Base-by-base conservation (phyloP, 495 filamentous ascomycete species). In the Penicillium crystallinum region DNA sequence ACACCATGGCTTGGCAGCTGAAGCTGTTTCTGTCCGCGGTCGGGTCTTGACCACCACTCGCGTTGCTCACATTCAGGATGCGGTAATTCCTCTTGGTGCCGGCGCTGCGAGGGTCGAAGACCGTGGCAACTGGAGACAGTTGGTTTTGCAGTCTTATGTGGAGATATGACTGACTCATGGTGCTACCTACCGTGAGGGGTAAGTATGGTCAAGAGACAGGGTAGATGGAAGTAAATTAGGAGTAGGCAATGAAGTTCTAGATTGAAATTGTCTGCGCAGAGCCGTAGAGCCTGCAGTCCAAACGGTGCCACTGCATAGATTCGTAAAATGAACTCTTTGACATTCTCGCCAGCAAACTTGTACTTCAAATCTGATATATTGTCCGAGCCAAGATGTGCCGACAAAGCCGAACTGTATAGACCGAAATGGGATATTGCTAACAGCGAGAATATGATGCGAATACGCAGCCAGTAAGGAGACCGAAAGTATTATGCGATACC, bases 1-100 rank as follows among this genome's bases (percentile, higher is more conserved):
- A 3, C 55, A 58, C 31, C 22, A 33, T 8, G 40, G 23, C 6
- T 23, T 59, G 14, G 46, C 37, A 0, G 54, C 67, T 6, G 50
- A 64, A 10, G 49, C 55, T 8, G 47, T 69, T 18, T 54, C 61
- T 1, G 53, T 31, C 6, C 55, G 37, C 11, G 68, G 64, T 35
- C 57, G 57, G 17, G 53, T 71, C n/a, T 44, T 69, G 40, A 56
- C 46, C 21, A 55, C 56, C 2, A 69, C 68, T 3, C 51, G 52
- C 9, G 39, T 50, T 17, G 58, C 55, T 27, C 51, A 44, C 52
- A 47, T 65, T 7, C 55, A 65, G 34, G 44, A 58, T 7, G 52
- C 62, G 29, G 47, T 66, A 6, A 21, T 67, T 15, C 62, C 63
- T 27, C 48, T 53, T 2, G 18, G 19, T 43, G 15, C 23, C 18